phyloP scores from a whole-genome alignment of 352 stramenopile species.

The Globisporangium acanthophoron region DNA sequence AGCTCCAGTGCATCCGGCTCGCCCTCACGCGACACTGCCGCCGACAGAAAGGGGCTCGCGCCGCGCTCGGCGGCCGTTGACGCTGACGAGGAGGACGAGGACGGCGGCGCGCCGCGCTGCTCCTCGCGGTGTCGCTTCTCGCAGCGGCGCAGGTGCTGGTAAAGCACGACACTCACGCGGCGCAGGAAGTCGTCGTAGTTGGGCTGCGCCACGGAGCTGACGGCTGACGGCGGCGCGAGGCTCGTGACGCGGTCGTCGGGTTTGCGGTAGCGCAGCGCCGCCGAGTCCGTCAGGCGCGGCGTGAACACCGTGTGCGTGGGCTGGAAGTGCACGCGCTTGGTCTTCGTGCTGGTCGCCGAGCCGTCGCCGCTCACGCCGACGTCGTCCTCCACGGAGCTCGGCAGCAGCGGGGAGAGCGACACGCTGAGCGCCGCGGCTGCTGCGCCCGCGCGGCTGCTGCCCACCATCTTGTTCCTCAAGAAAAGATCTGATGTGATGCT shows the following conservation, averaged over 20 bases:
- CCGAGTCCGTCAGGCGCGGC: slow-evolving; percentile 58
- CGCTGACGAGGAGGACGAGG: neutral
- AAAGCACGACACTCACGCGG: slow-evolving; percentile 85
- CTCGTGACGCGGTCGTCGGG: slow-evolving; percentile 70
- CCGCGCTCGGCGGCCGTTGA: slow-evolving; percentile 5
- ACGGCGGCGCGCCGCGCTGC: slow-evolving; percentile 20
- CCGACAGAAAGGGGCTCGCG: slow-evolving; percentile 9
- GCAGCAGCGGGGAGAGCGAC: slow-evolving; percentile 70
- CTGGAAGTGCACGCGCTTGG: slow-evolving; percentile 81
- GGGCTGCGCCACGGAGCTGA: slow-evolving; percentile 80
- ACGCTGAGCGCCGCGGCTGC: slow-evolving; percentile 54
- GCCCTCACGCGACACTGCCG: slow-evolving; percentile 5
- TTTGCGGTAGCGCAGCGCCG: slow-evolving; percentile 72
- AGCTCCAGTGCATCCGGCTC: slow-evolving; percentile 6
- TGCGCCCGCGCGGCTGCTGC: slow-evolving; percentile 25
- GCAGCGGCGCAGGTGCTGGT: slow-evolving; percentile 85
- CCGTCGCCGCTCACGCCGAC: slow-evolving; percentile 6
- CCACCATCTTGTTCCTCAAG: slow-evolving; percentile 27
- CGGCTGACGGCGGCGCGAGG: slow-evolving; percentile 60
- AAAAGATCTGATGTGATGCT: neutral
- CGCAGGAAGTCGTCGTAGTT: slow-evolving; percentile 90
- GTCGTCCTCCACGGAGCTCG: slow-evolving; percentile 66
- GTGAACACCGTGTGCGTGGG: slow-evolving; percentile 85
- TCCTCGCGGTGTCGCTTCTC: slow-evolving; percentile 77
- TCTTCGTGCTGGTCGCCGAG: neutral